A percentile compares a stretch with the other conserved stretches of the same genome.
Evolutionary conservation across 2,329 filamentous ascomycete genomes (phyloP).

Genomic region (Ophiostoma sp.): DNA sequence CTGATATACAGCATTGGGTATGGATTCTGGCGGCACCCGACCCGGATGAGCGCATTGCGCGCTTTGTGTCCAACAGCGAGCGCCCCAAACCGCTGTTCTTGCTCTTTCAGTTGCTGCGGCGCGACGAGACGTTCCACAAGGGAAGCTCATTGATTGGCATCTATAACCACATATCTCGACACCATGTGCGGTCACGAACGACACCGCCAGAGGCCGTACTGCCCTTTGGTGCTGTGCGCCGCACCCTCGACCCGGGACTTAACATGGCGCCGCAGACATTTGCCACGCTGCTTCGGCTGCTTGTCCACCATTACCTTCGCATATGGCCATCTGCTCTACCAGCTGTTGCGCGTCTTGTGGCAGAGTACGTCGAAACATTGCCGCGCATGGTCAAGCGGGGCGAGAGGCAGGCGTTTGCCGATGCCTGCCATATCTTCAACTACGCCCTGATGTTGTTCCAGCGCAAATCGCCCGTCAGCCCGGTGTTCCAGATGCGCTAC

Average conservation of each 20-base stretch:
- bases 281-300: conserved; percentile 32
- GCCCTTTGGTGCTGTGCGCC: conserved; percentile 28
- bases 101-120: conserved; percentile 40
- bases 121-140: conserved; percentile 38
- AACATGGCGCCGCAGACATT: conserved; percentile 35
- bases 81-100: conserved; percentile 44
- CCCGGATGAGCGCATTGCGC: conserved; percentile 40
- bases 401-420: conserved; percentile 31
- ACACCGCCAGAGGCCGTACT: not conserved
- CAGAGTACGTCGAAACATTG: conserved; percentile 33
- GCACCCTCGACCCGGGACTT: conserved; percentile 29
- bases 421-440: conserved; percentile 45
- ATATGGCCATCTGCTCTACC: conserved; percentile 38
- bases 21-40: conserved; percentile 43
- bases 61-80: conserved; percentile 38
- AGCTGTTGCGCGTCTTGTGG: conserved; percentile 34
- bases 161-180: conserved; percentile 37
- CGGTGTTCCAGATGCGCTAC: conserved; percentile 43
- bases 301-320: conserved; percentile 35
- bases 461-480: conserved; percentile 37
- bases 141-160: conserved; percentile 37
- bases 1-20: conserved; percentile 43
- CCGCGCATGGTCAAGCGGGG: conserved; percentile 22
- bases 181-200: conserved; percentile 26
- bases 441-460: conserved; percentile 42